Percentiles rank a stretch among this genome's conserved stretches.
Evolutionary conservation across 169 alveolate species (phyloP).

Genomic region (Eimeria zaria): DNA sequence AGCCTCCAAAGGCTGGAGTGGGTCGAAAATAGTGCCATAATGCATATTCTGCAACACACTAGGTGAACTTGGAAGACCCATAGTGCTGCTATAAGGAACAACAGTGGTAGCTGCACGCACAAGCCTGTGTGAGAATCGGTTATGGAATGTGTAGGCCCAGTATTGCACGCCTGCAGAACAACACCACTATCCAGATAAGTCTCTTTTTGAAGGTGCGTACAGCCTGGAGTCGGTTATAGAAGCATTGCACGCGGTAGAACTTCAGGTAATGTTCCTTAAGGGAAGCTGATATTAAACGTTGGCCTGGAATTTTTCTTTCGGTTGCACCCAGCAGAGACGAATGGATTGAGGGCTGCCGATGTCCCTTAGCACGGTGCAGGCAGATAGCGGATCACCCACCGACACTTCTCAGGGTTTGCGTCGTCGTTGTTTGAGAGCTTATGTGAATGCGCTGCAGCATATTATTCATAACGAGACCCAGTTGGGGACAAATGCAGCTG

Average conservation of each 20-base stretch:
- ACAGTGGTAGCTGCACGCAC: background rate
- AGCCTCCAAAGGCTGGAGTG: background rate
- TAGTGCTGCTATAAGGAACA: background rate
- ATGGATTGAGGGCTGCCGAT: background rate
- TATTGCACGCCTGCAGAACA: background rate
- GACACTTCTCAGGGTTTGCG: background rate
- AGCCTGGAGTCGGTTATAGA: background rate
- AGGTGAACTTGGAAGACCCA: background rate
- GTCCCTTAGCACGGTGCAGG: background rate
- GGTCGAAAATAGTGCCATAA: background rate
- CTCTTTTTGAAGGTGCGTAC: background rate
- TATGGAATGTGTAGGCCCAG: background rate
- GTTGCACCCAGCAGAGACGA: background rate
- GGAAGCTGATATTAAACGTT: background rate
- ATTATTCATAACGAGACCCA: background rate
- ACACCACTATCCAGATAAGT: background rate
- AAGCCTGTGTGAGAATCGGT: background rate
- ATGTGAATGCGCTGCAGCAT: background rate
- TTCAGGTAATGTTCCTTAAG: background rate
- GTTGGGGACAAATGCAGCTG: background rate
- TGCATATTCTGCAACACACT: background rate
- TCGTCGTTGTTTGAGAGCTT: background rate
- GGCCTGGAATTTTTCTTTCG: background rate
- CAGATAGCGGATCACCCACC: background rate
- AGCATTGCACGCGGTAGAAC: too few species aligned